A percentile compares a stretch with the other conserved stretches of the same genome.
Evolutionary conservation across 2,329 filamentous ascomycete genomes (phyloP).

Genomic region (Colletotrichum camelliae): DNA sequence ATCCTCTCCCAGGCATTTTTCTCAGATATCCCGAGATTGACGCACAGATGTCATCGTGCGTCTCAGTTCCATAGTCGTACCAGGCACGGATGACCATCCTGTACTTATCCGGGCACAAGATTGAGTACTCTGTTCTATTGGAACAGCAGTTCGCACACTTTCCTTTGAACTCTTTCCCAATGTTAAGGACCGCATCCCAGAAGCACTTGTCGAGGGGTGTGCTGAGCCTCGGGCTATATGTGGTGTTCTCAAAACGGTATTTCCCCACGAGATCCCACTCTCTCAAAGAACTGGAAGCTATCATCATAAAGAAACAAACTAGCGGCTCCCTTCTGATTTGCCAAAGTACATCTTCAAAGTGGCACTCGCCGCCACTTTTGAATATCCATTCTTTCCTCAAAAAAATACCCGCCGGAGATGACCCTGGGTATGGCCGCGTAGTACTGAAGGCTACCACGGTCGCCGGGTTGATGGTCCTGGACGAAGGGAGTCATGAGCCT

Average conservation of each 20-base stretch:
- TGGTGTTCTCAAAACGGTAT: neutral
- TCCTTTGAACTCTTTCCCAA: neutral
- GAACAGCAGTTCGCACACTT: neutral
- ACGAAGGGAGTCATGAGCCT: neutral
- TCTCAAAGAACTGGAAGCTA: neutral
- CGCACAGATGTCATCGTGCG: neutral
- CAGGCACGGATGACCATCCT: neutral
- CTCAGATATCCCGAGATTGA: neutral
- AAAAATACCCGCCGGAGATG: neutral
- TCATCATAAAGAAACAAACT: neutral
- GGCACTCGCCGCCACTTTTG: neutral
- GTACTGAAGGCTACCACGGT: neutral
- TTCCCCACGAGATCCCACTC: neutral
- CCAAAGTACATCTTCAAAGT: neutral
- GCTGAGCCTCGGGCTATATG: fast-evolving
- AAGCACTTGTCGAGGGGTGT: neutral
- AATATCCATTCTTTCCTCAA: neutral
- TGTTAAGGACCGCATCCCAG: fast-evolving
- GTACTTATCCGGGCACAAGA: neutral
- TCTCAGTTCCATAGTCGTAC: neutral
- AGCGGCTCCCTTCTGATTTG: neutral
- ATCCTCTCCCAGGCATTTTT: neutral
- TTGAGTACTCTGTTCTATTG: neutral
- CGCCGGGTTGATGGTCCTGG: neutral
- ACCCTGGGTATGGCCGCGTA: neutral